Conservation (phyloP, 2,329 filamentous ascomycete species). For the Aspergillus ruber region DNA sequence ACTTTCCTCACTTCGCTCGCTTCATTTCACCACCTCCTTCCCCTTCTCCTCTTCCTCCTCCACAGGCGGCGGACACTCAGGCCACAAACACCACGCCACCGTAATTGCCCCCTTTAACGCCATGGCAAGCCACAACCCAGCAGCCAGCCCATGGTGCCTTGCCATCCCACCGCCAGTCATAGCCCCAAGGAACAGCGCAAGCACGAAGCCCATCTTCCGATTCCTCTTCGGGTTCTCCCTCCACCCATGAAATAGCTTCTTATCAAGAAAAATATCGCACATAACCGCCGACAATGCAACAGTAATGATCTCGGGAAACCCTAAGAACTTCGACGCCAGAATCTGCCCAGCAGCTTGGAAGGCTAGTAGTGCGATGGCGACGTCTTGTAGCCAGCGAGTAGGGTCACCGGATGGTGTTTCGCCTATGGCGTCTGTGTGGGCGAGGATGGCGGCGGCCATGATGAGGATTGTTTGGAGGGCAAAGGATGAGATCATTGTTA, state of each 20-base stretch:
- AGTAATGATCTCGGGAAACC: slow-evolving; percentile 28
- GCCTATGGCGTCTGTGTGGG: slow-evolving; percentile 10
- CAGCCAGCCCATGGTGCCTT: slow-evolving; percentile 18
- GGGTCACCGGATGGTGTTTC: background rate
- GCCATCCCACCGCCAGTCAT: slow-evolving; percentile 24
- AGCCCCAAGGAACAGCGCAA: slow-evolving; percentile 24
- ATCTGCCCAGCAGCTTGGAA: slow-evolving; percentile 31
- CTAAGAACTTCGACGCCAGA: slow-evolving; percentile 23
- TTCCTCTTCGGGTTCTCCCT: slow-evolving; percentile 11
- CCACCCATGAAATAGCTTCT: slow-evolving; percentile 9
- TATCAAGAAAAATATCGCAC: slow-evolving; percentile 19
- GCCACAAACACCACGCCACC: slow-evolving; percentile 21
- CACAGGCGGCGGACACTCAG: background rate
- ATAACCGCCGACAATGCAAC: slow-evolving; percentile 24
- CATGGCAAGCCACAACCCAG: slow-evolving; percentile 24
- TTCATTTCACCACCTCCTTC: no score
- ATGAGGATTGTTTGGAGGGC: slow-evolving; percentile 23
- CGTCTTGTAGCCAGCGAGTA: slow-evolving; percentile 14
- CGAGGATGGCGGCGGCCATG: slow-evolving; percentile 18
- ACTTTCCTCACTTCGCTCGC: no score
- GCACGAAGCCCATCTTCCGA: slow-evolving; percentile 17
- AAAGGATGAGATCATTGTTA: slow-evolving; percentile 26
- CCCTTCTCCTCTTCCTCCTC: no score
- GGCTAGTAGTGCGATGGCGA: slow-evolving; percentile 24
- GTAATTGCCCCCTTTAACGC: slow-evolving; percentile 19